A percentile compares a stretch with the other conserved stretches of the same genome.
These are phyloP conservation scores for Stylonectria norvegica DNA, from an alignment of 2,329 filamentous ascomycete species.

Conservation along the genomic window DNA sequence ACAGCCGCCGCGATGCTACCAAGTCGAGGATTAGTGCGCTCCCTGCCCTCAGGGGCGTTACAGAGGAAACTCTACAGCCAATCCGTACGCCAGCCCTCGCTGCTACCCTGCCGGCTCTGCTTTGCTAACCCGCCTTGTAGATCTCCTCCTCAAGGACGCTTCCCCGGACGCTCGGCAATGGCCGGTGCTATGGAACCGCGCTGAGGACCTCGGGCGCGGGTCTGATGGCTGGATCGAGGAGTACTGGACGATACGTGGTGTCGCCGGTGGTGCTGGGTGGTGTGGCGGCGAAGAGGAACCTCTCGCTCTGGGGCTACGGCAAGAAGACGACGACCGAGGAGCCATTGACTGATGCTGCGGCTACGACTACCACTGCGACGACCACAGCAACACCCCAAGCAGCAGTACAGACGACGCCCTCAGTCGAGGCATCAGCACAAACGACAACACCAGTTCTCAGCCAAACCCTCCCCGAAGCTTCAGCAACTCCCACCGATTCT, in stretches of 20 bases:
- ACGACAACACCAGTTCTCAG: constrained; percentile 1
- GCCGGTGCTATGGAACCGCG: constrained; percentile 35
- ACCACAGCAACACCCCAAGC: constrained; percentile 18
- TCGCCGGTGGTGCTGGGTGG: constrained; percentile 32
- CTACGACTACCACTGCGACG: constrained; percentile 16
- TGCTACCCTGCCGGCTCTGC: background rate
- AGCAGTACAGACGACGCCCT: background rate
- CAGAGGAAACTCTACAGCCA: constrained; percentile 30
- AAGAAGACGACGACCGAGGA: constrained; percentile 26
- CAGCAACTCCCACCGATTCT: constrained; percentile 20
- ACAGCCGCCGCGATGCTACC: constrained; percentile 40
- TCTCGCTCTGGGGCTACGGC: constrained; percentile 36
- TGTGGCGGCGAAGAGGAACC: constrained; percentile 27
- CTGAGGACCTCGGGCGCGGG: constrained; percentile 21
- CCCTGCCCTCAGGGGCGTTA: constrained; percentile 33
- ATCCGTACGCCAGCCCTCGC: constrained; percentile 26
- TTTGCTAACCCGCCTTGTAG: constrained; percentile 10
- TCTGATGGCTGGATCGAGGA: constrained; percentile 20
- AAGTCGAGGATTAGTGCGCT: constrained; percentile 43
- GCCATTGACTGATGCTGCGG: constrained; percentile 14
- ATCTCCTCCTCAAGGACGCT: constrained; percentile 25
- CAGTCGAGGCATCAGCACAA: constrained; percentile 7
- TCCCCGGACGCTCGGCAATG: constrained; percentile 31
- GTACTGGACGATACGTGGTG: constrained; percentile 19
- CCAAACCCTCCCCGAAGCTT: constrained; percentile 12